Conservation (phyloP, 2,329 filamentous ascomycete species). For the Nemania sp. region DNA sequence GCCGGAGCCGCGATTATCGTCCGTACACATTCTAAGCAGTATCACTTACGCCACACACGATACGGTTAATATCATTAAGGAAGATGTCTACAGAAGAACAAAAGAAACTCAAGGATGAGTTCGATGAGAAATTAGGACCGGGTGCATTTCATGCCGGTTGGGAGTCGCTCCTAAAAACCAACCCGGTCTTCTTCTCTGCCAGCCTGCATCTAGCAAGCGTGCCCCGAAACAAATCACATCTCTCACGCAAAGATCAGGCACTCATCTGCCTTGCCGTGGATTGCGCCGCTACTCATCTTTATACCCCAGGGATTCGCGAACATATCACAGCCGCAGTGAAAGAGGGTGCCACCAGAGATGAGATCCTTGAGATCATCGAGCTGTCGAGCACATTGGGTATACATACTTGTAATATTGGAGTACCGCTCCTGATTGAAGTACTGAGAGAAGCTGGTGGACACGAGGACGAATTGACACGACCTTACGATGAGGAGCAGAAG, state of each 20-base stretch:
- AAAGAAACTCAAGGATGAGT: conserved; percentile 26
- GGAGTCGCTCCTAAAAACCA: conserved; percentile 32
- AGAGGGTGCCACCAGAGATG: conserved; percentile 44
- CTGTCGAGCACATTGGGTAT: conserved; percentile 50
- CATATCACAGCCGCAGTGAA: conserved; percentile 45
- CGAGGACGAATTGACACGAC: conserved; percentile 36
- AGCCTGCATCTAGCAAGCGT: conserved; percentile 33
- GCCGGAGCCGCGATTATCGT: background rate
- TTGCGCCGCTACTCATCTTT: conserved; percentile 49
- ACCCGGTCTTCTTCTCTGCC: conserved; percentile 35
- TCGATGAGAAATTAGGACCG: conserved; percentile 27
- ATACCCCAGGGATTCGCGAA: conserved; percentile 46
- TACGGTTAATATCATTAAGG: rapidly evolving
- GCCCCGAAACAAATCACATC: conserved; percentile 36
- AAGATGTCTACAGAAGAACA: conserved; percentile 27
- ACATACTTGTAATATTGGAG: conserved; percentile 51
- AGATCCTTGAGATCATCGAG: conserved; percentile 51
- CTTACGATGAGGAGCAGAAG: conserved; percentile 43
- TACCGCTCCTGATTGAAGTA: conserved; percentile 50
- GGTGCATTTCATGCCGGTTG: conserved; percentile 34
- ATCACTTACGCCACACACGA: background rate
- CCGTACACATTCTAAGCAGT: background rate
- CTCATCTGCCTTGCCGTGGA: conserved; percentile 49
- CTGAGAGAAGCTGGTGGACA: conserved; percentile 46
- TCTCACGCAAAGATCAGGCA: conserved; percentile 46